Conservation (phyloP, 176 grass and related monocot genomes). For the Phoenix dactylifera region DNA sequence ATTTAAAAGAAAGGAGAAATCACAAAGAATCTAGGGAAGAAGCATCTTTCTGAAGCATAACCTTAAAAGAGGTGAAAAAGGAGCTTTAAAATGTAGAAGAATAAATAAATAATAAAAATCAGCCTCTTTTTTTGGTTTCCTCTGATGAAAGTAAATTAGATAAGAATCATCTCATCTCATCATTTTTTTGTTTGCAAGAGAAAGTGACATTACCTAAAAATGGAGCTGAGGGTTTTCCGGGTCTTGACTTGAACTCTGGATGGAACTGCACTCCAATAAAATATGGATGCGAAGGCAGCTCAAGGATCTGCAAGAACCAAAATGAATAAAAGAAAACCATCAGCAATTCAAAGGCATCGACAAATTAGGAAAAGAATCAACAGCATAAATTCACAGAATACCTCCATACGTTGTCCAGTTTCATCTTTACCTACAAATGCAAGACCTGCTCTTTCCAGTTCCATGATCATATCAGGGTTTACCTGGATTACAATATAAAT, state of each 20-base stretch:
- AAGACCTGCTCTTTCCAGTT: constrained; percentile 87
- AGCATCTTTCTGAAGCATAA: too few species aligned
- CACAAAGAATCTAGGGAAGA: too few species aligned
- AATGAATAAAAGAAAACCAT: neutral
- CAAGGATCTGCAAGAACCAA: constrained; percentile 29
- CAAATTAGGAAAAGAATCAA: neutral
- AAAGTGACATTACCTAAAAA: constrained; percentile 28
- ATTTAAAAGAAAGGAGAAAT: too few species aligned
- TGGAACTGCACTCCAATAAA: constrained; percentile 48
- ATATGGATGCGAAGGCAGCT: constrained; percentile 39
- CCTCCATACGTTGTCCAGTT: constrained; percentile 81
- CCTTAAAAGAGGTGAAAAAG: too few species aligned
- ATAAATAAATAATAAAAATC: too few species aligned
- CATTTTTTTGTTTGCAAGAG: neutral
- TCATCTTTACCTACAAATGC: constrained; percentile 80
- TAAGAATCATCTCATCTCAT: neutral
- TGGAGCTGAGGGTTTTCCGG: constrained; percentile 35
- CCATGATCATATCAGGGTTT: constrained; percentile 80
- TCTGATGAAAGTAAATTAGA: neutral
- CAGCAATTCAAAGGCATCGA: too few species aligned
- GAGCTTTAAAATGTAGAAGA: too few species aligned
- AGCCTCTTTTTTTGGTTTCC: neutral
- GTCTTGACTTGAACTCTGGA: constrained; percentile 48
- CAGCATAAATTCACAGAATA: neutral
- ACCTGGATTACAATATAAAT: constrained; percentile 35